Conservation (phyloP, 768 basidiomycete genomes). For the Cystofilobasidium bisporidii region DNA sequence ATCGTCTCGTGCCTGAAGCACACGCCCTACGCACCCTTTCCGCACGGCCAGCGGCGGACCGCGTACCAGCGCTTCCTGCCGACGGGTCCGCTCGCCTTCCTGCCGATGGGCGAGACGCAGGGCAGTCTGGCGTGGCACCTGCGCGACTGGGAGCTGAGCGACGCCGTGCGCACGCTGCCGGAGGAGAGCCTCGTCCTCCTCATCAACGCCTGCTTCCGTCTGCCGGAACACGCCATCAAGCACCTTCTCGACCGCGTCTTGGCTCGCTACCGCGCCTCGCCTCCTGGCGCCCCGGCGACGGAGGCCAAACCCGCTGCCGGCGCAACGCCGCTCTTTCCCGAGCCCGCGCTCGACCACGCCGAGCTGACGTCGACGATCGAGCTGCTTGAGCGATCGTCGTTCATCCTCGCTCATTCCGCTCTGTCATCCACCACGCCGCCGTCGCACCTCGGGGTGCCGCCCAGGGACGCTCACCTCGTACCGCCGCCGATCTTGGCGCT, state of each 20-base stretch:
- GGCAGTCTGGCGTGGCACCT: conserved; percentile 93
- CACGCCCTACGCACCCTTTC: conserved; percentile 38
- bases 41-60: conserved; percentile 44
- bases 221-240: conserved; percentile 34
- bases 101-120: conserved; percentile 57
- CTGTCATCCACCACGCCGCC: conserved; percentile 54
- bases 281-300: conserved; percentile 12
- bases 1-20: conserved; percentile 83
- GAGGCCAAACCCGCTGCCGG: conserved; percentile 1
- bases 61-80: conserved; percentile 93
- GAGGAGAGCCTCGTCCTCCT: conserved; percentile 57
- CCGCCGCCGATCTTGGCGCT: conserved; percentile 67
- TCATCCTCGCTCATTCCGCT: conserved; percentile 54
- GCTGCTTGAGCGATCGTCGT: conserved; percentile 53
- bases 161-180: conserved; percentile 58
- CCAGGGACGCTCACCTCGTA: conserved; percentile 49
- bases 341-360: not conserved
- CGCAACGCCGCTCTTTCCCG: conserved; percentile 6
- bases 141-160: conserved; percentile 55
- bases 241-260: conserved; percentile 33
- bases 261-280: conserved; percentile 6
- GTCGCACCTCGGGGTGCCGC: conserved; percentile 28
- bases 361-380: conserved; percentile 38
- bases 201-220: conserved; percentile 82
- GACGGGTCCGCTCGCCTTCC: conserved; percentile 89